phyloP scores from a whole-genome alignment of 495 filamentous ascomycete genomes.

The Penicillium steckii region DNA sequence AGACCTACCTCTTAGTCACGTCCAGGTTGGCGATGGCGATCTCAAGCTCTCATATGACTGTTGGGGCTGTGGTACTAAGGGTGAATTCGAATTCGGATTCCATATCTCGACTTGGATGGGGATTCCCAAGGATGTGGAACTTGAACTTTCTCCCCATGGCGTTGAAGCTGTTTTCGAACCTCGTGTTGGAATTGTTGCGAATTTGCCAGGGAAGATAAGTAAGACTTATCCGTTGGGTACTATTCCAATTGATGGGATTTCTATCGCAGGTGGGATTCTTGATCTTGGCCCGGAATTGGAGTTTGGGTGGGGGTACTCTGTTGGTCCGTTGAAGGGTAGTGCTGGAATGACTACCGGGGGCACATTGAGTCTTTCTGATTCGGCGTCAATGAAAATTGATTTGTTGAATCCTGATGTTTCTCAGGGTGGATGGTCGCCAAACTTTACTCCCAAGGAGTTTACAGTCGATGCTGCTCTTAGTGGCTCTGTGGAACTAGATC shows the following conservation, averaged over 20 bases:
- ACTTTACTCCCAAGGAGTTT: slow-evolving; percentile 17
- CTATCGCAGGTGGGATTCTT: slow-evolving; percentile 29
- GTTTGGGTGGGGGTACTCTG: slow-evolving; percentile 23
- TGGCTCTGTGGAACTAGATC: slow-evolving; percentile 20
- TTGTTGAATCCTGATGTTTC: slow-evolving; percentile 26
- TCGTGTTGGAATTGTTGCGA: slow-evolving; percentile 22
- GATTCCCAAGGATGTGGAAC: slow-evolving; percentile 22
- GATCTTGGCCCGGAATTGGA: slow-evolving; percentile 35
- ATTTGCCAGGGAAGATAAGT: slow-evolving; percentile 20
- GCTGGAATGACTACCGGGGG: slow-evolving; percentile 26
- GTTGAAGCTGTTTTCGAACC: slow-evolving; percentile 27
- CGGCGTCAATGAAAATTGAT: slow-evolving; percentile 29
- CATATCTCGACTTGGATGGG: slow-evolving; percentile 23
- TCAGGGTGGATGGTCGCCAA: slow-evolving; percentile 30
- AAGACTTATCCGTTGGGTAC: slow-evolving; percentile 22
- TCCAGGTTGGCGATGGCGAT: slow-evolving; percentile 9
- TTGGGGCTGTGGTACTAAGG: slow-evolving; percentile 28
- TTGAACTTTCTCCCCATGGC: slow-evolving; percentile 27
- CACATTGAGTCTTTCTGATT: slow-evolving; percentile 19
- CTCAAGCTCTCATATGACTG: slow-evolving; percentile 22
- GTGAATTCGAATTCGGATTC: slow-evolving; percentile 35
- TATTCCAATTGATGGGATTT: slow-evolving; percentile 34
- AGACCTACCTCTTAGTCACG: slow-evolving; percentile 18
- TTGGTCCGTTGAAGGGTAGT: slow-evolving; percentile 26
- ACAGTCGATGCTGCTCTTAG: slow-evolving; percentile 27